Evolutionary conservation across 305 asterid species (phyloP), one percentile per base, ranked within the genome.

Genomic region (Fraxinus platypoda): DNA sequence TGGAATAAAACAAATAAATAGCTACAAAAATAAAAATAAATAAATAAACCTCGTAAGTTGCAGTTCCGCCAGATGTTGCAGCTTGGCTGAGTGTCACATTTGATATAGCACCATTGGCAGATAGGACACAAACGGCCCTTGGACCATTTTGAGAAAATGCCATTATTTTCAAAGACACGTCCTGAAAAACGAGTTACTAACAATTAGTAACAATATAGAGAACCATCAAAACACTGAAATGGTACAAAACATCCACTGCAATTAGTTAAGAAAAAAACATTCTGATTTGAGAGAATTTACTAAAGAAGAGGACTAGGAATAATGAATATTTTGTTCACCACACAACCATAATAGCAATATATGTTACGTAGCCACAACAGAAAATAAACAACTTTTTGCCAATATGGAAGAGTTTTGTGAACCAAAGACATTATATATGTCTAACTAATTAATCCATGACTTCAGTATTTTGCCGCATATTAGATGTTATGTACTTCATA

Each of bases 21-120:
- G 11, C 6, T 34, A 6, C 17, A 30, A 25, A 25, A 41, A 76
- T 46, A 35, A 35, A 35, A 35, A n/a, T n/a, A n/a, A n/a, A n/a
- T 38, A 38, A 38, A 38, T 30, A 30, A 76, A 92, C 97, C 95
- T 93, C 92, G 12, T 86, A 87, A 77, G 94, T 93, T n/a, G 91
- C 94, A 17, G 95, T 89, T 87, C 93, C 94, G 17, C 95, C 97
- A 0, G 91, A 91, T 1, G 92, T 83, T 64, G 92, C 88, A 81
- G 91, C 43, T 85, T 88, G 94, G 74, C 89, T 85, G 75, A 93
- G 90, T 0, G 97, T 89, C 82, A 90, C 94, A 41, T 85, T 85
- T 7, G 97, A 93, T 78, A 93, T 57, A 35, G 85, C 89, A 41
- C 97, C 97, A 82, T 33, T 88, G 17, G 92, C 94, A 72, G 95